Evolutionary conservation across 805 yeast genomes (phyloP), one percentile per base, ranked within the genome.

Genomic region (Saccharomycopsis javanensis): DNA sequence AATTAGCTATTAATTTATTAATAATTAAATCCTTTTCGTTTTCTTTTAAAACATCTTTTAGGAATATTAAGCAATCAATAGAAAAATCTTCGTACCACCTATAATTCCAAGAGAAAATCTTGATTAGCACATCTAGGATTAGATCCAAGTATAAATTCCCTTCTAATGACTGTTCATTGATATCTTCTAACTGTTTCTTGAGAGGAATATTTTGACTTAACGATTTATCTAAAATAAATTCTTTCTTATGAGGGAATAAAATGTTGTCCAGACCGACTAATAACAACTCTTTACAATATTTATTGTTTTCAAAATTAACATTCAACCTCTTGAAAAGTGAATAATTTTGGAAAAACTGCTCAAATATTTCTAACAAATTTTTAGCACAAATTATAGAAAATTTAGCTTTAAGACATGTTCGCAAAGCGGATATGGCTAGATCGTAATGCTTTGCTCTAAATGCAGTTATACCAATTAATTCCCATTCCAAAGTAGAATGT

Each of bases 401-500:
- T n/a, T 81, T 76, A 3, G 81, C 82, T 61, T 74, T 75, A 6
- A 78, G 63, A 4, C 85, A 73, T 0, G 83, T 80, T 57, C 79
- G 71, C 61, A 80, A 70, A 3, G 86, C 82, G 16, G 83, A 73
- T 35, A 79, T 66, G 0, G 78, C 77, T 51, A 77, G 76, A 51
- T 72, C 73, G 65, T 67, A 79, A 60, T 77, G 74, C 63, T 75
- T 76, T 1, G 79, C 74, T 61, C 80, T 72, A 53, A 71, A 68
- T 33, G 78, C 71, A 20, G 84, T 75, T 6, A 80, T 69, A 0
- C 91, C 92, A 51, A 85, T 72, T 61, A 85, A 69, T 64, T 83
- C 86, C 92, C 92, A 86, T 65, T 86, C 89, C 27, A 85, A 66
- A 0, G 87, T 85, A 64, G 83, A 79, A 62, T 82, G 83, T 56